Evolutionary conservation across 768 basidiomycete species (phyloP).

Genomic region (Tylopilus sp.): DNA sequence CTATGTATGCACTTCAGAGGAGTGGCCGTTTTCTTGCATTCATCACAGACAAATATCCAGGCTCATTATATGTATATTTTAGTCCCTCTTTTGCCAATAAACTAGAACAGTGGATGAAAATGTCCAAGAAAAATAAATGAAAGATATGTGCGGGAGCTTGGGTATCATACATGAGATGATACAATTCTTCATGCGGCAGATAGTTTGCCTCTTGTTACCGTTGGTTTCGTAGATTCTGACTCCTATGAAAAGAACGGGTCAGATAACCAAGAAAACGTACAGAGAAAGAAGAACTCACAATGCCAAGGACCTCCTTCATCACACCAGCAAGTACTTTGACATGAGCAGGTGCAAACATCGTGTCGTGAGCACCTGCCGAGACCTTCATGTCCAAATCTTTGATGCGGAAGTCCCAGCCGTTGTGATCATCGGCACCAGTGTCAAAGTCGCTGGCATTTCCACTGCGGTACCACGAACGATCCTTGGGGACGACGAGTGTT

Average conservation of each 20-base stretch:
- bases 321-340: slow-evolving; percentile 29
- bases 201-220: background rate
- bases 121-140: background rate
- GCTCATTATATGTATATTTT: background rate
- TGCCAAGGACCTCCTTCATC: slow-evolving; percentile 17
- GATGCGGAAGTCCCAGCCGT: slow-evolving; percentile 28
- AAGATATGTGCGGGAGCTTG: background rate
- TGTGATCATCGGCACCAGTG: slow-evolving; percentile 30
- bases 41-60: background rate
- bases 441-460: slow-evolving; percentile 28
- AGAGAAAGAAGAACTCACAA: slow-evolving; percentile 5
- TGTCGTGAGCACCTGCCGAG: slow-evolving; percentile 27
- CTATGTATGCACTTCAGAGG: too few relatives aligned
- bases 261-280: background rate
- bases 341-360: slow-evolving; percentile 32
- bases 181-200: background rate
- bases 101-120: background rate
- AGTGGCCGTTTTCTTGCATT: background rate
- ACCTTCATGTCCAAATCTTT: slow-evolving; percentile 28
- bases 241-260: background rate
- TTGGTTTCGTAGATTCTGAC: background rate
- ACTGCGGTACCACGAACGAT: slow-evolving; percentile 32
- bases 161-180: background rate
- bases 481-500: slow-evolving; percentile 29
- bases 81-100: background rate